These are phyloP conservation scores for Hyphopichia pseudoburtonii DNA, from an alignment of 1,139 yeast species.

Conservation along the genomic window DNA sequence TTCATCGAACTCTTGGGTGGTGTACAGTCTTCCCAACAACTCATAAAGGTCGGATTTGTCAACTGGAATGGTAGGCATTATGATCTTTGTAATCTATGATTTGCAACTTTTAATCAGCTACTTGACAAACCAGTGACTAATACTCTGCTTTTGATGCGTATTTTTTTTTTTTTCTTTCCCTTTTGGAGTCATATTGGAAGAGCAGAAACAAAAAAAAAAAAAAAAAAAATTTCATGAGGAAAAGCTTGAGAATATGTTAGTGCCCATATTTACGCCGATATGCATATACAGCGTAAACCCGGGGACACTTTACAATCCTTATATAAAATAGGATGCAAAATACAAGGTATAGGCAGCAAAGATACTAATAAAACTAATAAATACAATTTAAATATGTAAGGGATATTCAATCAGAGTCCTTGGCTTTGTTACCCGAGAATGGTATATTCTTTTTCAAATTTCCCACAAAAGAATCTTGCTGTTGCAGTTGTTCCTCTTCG, in stretches of 20 bases:
- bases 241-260: too few relatives aligned
- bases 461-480: neutral
- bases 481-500: constrained; percentile 15
- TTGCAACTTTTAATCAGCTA: neutral
- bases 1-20: constrained; percentile 94
- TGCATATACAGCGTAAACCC: too few relatives aligned
- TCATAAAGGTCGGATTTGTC: constrained; percentile 90
- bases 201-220: too few relatives aligned
- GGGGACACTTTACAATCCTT: too few relatives aligned
- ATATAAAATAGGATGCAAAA: too few relatives aligned
- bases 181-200: too few relatives aligned
- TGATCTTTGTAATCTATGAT: constrained; percentile 6
- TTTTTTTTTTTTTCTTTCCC: too few relatives aligned
- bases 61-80: constrained; percentile 95
- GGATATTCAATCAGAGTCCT: neutral
- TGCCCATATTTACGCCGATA: neutral
- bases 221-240: too few relatives aligned
- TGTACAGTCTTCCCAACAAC: constrained; percentile 74
- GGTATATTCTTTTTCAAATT: constrained; percentile 3
- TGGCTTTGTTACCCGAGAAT: neutral
- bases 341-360: too few relatives aligned
- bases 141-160: too few relatives aligned
- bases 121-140: too few relatives aligned
- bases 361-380: neutral
- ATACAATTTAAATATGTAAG: neutral